These are phyloP conservation scores for Onygenales sp. DNA, from an alignment of 2,329 filamentous ascomycete genomes.

Conservation along the genomic window DNA sequence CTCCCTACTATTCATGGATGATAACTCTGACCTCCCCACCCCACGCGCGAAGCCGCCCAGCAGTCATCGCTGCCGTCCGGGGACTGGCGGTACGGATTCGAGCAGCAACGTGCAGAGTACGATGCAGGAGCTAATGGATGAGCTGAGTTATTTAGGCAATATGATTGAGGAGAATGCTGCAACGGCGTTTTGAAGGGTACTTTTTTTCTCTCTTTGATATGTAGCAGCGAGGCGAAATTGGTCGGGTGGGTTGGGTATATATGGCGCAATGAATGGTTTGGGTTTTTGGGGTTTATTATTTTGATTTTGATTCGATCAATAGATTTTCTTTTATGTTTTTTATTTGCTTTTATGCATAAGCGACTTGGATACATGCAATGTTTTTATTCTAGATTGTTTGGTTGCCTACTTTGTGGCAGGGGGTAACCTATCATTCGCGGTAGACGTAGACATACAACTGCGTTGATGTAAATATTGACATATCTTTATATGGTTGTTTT, in stretches of 20 bases:
- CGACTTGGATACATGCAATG: not conserved
- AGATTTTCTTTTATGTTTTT: not conserved
- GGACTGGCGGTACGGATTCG: no score
- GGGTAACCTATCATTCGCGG: no score
- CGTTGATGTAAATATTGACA: no score
- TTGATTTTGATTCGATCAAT: not conserved
- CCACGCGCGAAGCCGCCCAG: conserved; percentile 3
- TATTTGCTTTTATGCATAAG: not conserved
- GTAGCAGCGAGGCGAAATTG: not conserved
- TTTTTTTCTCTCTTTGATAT: not conserved
- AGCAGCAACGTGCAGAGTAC: conserved; percentile 13
- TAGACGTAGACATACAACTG: no score
- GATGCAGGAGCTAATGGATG: conserved; percentile 41
- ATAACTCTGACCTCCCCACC: conserved; percentile 1
- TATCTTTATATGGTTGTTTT: no score
- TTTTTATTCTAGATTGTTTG: no score
- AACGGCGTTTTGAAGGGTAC: conserved; percentile 2
- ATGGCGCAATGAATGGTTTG: not conserved
- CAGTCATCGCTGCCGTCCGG: no score
- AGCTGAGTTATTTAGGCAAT: conserved; percentile 42
- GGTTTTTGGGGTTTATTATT: not conserved
- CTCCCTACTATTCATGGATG: not conserved
- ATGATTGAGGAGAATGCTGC: conserved; percentile 32
- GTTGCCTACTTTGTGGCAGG: no score
- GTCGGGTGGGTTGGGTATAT: not conserved